These are phyloP conservation scores for Agrocybe pediades DNA, from an alignment of 768 basidiomycete genomes.

Conservation along the genomic window DNA sequence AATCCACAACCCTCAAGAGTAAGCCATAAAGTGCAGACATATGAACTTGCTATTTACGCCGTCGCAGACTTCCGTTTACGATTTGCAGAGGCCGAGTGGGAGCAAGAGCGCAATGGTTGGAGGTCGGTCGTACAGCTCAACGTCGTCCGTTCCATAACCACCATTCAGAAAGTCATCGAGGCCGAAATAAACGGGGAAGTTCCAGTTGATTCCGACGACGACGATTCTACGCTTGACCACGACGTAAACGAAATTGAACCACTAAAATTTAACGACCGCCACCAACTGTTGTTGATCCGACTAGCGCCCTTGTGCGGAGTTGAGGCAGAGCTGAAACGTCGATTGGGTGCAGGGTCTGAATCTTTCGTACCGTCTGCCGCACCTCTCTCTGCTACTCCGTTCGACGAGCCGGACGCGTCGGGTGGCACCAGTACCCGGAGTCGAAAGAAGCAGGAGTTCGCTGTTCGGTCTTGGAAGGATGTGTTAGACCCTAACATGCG, in stretches of 20 bases:
- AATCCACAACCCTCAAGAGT: slow-evolving; percentile 74
- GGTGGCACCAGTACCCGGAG: slow-evolving; percentile 22
- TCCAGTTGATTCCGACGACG: slow-evolving; percentile 35
- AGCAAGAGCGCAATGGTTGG: slow-evolving; percentile 72
- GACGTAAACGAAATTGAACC: slow-evolving; percentile 25
- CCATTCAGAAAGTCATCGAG: slow-evolving; percentile 63
- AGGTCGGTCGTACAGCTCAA: slow-evolving; percentile 79
- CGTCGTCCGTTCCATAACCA: slow-evolving; percentile 69
- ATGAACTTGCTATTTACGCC: not conserved
- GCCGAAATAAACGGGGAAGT: slow-evolving; percentile 48
- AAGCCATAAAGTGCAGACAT: slow-evolving; percentile 16
- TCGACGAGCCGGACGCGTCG: slow-evolving; percentile 35
- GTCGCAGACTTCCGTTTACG: slow-evolving; percentile 70
- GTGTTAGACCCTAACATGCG: slow-evolving; percentile 34
- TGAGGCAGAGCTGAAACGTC: slow-evolving; percentile 63
- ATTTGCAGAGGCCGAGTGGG: slow-evolving; percentile 64
- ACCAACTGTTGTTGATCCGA: slow-evolving; percentile 56
- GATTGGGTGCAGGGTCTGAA: slow-evolving; percentile 53
- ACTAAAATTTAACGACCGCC: slow-evolving; percentile 50
- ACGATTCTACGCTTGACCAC: slow-evolving; percentile 19
- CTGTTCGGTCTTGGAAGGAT: slow-evolving; percentile 55
- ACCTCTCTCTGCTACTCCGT: slow-evolving; percentile 50
- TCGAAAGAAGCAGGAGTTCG: slow-evolving; percentile 44
- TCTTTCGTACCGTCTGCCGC: slow-evolving; percentile 27
- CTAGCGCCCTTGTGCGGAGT: slow-evolving; percentile 63